Evolutionary conservation across 495 filamentous ascomycete species (phyloP).

Genomic region (Neurospora sp.): DNA sequence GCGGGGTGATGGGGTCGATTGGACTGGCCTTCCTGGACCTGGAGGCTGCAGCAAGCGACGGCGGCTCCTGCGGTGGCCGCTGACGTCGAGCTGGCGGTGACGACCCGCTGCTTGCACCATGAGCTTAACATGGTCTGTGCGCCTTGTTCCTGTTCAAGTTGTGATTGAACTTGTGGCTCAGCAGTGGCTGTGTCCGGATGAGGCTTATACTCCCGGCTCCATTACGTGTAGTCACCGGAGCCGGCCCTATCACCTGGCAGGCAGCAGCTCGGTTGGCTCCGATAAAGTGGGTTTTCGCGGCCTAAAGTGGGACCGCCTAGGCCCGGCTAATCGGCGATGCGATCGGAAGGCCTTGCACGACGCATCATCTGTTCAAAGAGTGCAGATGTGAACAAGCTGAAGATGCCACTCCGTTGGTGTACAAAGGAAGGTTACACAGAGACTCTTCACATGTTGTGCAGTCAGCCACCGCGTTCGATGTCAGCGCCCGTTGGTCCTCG

Average conservation of each 20-base stretch:
- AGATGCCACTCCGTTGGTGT: neutral
- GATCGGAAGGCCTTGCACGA: neutral
- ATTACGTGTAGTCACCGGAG: neutral
- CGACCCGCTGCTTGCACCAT: neutral
- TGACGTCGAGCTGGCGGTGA: neutral
- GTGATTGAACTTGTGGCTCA: neutral
- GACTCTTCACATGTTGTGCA: neutral
- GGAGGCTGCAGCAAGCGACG: neutral
- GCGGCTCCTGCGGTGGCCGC: neutral
- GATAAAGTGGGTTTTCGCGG: neutral
- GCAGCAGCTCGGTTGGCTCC: neutral
- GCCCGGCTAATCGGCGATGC: neutral
- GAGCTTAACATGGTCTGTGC: neutral
- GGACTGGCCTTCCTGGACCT: slow-evolving; percentile 2
- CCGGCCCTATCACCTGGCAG: neutral
- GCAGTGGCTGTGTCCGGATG: neutral
- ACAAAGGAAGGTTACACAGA: neutral
- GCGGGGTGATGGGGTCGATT: slow-evolving; percentile 16
- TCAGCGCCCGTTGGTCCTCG: neutral
- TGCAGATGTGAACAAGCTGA: neutral
- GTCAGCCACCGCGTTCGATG: neutral
- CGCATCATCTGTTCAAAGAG: neutral
- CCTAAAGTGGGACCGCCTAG: neutral
- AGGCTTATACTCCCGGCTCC: neutral
- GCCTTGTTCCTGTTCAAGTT: neutral